These are phyloP conservation scores for Mycena epipterygia DNA, from an alignment of 768 basidiomycete species.

Conservation along the genomic window DNA sequence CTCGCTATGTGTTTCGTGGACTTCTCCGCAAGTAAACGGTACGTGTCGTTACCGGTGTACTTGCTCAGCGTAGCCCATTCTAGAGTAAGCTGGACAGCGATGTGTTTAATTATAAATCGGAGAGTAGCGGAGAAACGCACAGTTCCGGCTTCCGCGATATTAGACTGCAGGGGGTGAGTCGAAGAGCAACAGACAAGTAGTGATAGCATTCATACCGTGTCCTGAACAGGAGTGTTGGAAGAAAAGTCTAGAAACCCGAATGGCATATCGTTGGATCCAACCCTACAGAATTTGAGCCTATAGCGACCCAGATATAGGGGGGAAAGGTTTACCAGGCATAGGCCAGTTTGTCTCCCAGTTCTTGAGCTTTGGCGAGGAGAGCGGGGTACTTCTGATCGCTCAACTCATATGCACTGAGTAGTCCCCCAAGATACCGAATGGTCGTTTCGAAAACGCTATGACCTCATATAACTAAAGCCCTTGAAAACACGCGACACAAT, in stretches of 20 bases:
- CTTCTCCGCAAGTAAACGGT: constrained; percentile 59
- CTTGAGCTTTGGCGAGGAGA: constrained; percentile 71
- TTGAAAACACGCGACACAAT: neutral
- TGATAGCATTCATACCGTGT: neutral
- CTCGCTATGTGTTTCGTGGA: constrained; percentile 62
- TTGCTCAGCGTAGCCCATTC: constrained; percentile 63
- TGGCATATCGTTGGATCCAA: constrained; percentile 57
- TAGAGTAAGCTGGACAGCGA: constrained; percentile 30
- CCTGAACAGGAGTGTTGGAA: constrained; percentile 51
- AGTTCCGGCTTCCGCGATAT: constrained; percentile 22
- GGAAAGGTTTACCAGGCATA: constrained; percentile 61
- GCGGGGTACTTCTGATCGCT: constrained; percentile 62
- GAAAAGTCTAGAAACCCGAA: constrained; percentile 57
- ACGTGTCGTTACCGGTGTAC: constrained; percentile 65
- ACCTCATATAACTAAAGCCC: constrained; percentile 50
- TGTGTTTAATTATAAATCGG: too few relatives aligned
- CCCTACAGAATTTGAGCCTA: constrained; percentile 10
- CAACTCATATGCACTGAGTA: constrained; percentile 78
- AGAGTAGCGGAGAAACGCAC: neutral
- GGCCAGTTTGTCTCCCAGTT: constrained; percentile 73
- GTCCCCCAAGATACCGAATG: constrained; percentile 78
- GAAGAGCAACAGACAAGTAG: neutral
- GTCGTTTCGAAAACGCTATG: constrained; percentile 82
- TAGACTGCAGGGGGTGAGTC: neutral
- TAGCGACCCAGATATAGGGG: too few relatives aligned